Conservation (phyloP, 2,329 filamentous ascomycete genomes). For the Penicillium sp. region DNA sequence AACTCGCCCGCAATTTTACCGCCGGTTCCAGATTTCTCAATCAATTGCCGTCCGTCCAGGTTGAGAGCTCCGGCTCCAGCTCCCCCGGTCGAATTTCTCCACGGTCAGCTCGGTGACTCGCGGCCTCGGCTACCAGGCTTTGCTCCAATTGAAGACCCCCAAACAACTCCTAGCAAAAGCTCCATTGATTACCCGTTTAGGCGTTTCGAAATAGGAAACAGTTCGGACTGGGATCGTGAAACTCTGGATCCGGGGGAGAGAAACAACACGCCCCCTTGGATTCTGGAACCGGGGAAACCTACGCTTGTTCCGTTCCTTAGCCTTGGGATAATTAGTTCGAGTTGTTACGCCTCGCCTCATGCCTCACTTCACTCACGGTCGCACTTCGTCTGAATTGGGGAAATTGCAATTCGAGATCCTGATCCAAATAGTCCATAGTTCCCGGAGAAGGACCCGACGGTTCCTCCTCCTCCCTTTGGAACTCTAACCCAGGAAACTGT, state of each 20-base stretch:
- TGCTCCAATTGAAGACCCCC: background rate
- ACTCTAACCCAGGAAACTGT: conserved; percentile 1
- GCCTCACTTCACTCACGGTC: background rate
- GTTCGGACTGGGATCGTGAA: background rate
- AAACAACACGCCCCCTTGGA: too few species aligned
- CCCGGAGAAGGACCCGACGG: background rate
- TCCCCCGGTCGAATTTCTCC: background rate
- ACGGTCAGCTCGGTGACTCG: background rate
- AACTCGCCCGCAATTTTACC: background rate
- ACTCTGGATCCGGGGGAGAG: background rate
- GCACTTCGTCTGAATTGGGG: background rate
- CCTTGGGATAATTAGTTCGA: too few species aligned
- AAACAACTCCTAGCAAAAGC: background rate
- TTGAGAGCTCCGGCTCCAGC: too few species aligned
- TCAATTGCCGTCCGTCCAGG: background rate
- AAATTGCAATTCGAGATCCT: background rate
- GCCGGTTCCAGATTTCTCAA: too few species aligned
- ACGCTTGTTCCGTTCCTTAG: background rate
- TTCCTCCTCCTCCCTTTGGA: background rate
- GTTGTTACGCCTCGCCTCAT: background rate
- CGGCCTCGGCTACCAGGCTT: background rate
- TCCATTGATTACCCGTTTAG: background rate
- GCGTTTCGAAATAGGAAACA: background rate
- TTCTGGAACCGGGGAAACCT: background rate
- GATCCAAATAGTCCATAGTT: background rate